Conservation (phyloP, 495 filamentous ascomycete genomes). For the Annulohypoxylon moriforme region DNA sequence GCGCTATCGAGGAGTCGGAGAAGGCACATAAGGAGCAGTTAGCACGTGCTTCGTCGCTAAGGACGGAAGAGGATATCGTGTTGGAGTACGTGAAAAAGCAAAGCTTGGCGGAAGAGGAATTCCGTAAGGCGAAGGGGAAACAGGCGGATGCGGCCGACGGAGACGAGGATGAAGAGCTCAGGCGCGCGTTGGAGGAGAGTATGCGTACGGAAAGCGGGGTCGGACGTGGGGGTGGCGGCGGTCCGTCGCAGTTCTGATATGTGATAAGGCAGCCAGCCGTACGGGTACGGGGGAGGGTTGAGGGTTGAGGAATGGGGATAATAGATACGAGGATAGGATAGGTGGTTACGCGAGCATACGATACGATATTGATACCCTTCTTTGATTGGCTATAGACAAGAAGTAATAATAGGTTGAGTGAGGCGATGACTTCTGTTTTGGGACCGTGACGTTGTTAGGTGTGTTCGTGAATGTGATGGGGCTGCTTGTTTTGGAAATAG, state of each 20-base stretch:
- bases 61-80: slow-evolving; percentile 76
- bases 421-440: neutral
- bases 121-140: slow-evolving; percentile 48
- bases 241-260: slow-evolving; percentile 38
- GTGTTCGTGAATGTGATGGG: neutral
- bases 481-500: neutral
- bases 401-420: neutral
- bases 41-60: slow-evolving; percentile 56
- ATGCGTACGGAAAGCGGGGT: slow-evolving; percentile 43
- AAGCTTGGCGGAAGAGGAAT: slow-evolving; percentile 74
- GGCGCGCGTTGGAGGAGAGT: slow-evolving; percentile 60
- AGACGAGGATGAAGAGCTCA: slow-evolving; percentile 62
- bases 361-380: slow-evolving; percentile 20
- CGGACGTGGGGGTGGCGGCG: slow-evolving; percentile 32
- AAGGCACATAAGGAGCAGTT: slow-evolving; percentile 52
- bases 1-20: slow-evolving; percentile 62
- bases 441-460: neutral
- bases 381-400: neutral
- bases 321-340: neutral
- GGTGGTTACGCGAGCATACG: slow-evolving; percentile 7
- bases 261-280: neutral
- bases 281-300: neutral
- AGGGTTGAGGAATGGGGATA: neutral
- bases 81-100: slow-evolving; percentile 83
- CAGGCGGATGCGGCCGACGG: slow-evolving; percentile 26